Percentiles rank a stretch among this genome's conserved stretches.
Conservation (phyloP, 495 filamentous ascomycete genomes). For the Penicillium atrosanguineum region DNA sequence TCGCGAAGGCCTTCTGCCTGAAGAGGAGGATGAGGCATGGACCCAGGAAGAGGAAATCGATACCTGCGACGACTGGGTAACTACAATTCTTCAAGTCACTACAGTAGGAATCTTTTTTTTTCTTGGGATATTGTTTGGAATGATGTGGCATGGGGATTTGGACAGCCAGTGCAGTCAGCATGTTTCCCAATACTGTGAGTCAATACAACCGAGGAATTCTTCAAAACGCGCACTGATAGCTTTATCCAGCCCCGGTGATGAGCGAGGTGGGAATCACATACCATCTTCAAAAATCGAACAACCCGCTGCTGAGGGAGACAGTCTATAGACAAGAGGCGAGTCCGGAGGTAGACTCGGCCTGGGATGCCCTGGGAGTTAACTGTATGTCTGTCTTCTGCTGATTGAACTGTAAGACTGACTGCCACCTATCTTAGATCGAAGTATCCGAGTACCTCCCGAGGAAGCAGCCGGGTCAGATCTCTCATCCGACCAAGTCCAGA, state of each 20-base stretch:
- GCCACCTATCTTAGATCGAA: constrained; percentile 29
- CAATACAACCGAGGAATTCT: not conserved
- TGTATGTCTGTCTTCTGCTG: constrained; percentile 28
- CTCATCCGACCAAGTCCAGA: constrained; percentile 46
- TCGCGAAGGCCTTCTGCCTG: constrained; percentile 13
- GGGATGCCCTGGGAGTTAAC: constrained; percentile 52
- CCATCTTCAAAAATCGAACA: constrained; percentile 41
- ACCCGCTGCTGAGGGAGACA: constrained; percentile 51
- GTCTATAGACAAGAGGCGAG: constrained; percentile 49
- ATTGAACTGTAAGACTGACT: not conserved
- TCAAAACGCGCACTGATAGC: not conserved
- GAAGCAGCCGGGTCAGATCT: constrained; percentile 43
- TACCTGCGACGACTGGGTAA: not conserved
- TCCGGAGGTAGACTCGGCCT: constrained; percentile 57
- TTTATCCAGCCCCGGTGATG: constrained; percentile 30
- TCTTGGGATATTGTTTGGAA: constrained; percentile 20
- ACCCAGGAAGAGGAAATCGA: not conserved
- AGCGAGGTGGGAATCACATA: constrained; percentile 33
- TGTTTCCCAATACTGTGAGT: constrained; percentile 26
- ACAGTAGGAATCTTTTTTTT: constrained; percentile 9
- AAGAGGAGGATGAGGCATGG: constrained; percentile 14
- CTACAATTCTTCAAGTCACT: not conserved
- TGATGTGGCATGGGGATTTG: constrained; percentile 22
- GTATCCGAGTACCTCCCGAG: constrained; percentile 34
- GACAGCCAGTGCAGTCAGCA: constrained; percentile 17